Evolutionary conservation across 768 basidiomycete species (phyloP).

Genomic region (Asterophora parasitica): DNA sequence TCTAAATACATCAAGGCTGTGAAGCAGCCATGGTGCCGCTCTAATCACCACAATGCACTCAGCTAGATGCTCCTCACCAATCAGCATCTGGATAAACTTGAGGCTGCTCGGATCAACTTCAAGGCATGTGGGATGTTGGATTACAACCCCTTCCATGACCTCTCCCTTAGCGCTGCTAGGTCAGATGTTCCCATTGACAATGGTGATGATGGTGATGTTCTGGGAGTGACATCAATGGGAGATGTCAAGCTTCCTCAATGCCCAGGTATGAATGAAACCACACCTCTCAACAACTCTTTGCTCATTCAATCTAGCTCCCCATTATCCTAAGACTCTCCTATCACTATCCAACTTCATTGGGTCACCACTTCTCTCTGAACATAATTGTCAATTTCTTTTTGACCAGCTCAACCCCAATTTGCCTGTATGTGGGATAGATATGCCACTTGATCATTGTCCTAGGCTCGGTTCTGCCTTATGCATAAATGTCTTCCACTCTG

Average conservation of each 20-base stretch:
- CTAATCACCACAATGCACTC: slow-evolving; percentile 13
- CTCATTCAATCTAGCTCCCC: not conserved
- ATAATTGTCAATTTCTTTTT: slow-evolving; percentile 23
- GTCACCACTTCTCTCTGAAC: slow-evolving; percentile 15
- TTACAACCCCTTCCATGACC: not conserved
- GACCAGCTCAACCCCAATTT: slow-evolving; percentile 18
- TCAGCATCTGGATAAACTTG: slow-evolving; percentile 3
- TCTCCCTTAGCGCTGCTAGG: not conserved
- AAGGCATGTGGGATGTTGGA: slow-evolving; percentile 19
- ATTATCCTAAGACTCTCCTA: not conserved
- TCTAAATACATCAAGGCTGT: slow-evolving; percentile 20
- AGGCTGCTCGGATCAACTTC: slow-evolving; percentile 17
- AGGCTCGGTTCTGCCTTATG: not conserved
- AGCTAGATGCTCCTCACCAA: slow-evolving; percentile 29
- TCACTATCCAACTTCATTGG: slow-evolving; percentile 11
- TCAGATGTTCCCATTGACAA: not conserved
- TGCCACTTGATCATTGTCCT: slow-evolving; percentile 13
- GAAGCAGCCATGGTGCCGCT: slow-evolving; percentile 28
- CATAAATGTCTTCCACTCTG: slow-evolving; percentile 22
- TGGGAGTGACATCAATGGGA: too few relatives aligned
- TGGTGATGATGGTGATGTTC: not conserved
- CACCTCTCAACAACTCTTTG: too few relatives aligned
- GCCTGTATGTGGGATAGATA: slow-evolving; percentile 7
- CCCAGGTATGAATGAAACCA: too few relatives aligned
- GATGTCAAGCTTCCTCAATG: too few relatives aligned